These are phyloP conservation scores for Saitoella complicata DNA, from an alignment of 805 yeast genomes.

Conservation along the genomic window DNA sequence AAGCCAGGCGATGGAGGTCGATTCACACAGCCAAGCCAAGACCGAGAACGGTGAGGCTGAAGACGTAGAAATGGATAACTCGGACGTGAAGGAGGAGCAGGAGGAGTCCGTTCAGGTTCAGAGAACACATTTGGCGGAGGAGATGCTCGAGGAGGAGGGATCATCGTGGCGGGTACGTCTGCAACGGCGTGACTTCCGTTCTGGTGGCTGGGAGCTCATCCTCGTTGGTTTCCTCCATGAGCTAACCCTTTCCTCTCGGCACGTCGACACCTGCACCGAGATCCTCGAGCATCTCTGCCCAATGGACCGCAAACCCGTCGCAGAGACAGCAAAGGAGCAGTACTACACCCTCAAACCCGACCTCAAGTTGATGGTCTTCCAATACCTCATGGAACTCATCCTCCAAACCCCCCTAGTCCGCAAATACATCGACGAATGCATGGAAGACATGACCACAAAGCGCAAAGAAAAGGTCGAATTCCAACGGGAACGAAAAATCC, in stretches of 20 bases:
- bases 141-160: not conserved
- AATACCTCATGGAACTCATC: slow-evolving; percentile 47
- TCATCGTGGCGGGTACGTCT: slow-evolving; percentile 59
- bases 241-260: slow-evolving; percentile 16
- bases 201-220: slow-evolving; percentile 74
- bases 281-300: slow-evolving; percentile 29
- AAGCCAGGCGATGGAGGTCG: no score
- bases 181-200: slow-evolving; percentile 54
- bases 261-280: slow-evolving; percentile 27
- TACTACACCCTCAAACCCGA: slow-evolving; percentile 41
- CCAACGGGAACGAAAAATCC: no score
- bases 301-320: slow-evolving; percentile 27
- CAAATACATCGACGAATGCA: slow-evolving; percentile 17
- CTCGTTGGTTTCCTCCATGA: slow-evolving; percentile 55
- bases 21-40: no score
- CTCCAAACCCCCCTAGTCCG: slow-evolving; percentile 34
- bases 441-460: not conserved
- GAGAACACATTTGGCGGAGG: not conserved
- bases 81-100: not conserved
- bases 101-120: not conserved
- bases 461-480: no score
- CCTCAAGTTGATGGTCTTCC: slow-evolving; percentile 40
- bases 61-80: slow-evolving; percentile 7
- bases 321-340: slow-evolving; percentile 32
- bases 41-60: slow-evolving; percentile 2